Evolutionary conservation across 2,329 filamentous ascomycete species (phyloP).

Genomic region (Aspergillus oerlinghausenensis): DNA sequence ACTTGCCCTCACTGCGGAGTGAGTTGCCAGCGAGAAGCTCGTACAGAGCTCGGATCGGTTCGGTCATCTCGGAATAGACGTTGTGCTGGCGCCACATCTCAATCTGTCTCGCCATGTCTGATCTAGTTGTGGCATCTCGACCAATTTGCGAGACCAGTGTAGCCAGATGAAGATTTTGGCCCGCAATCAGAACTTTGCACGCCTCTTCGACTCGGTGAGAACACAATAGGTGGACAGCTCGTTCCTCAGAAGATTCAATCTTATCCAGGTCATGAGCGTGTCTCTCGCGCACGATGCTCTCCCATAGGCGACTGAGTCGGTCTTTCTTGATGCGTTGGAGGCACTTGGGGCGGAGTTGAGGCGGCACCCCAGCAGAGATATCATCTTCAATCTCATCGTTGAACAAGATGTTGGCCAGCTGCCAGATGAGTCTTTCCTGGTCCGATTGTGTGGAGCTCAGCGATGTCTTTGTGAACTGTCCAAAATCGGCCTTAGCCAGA

Average conservation of each 20-base stretch:
- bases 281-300: conserved; percentile 49
- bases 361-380: conserved; percentile 40
- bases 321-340: conserved; percentile 46
- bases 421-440: conserved; percentile 62
- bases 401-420: conserved; percentile 80
- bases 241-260: conserved; percentile 68
- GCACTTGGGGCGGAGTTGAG: conserved; percentile 35
- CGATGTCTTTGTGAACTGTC: conserved; percentile 27
- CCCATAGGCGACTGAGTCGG: conserved; percentile 41
- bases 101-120: conserved; percentile 74
- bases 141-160: conserved; percentile 81
- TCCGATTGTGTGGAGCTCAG: conserved; percentile 26
- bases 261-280: conserved; percentile 65
- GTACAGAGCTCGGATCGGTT: conserved; percentile 80
- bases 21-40: conserved; percentile 84
- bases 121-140: conserved; percentile 62
- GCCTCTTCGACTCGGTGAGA: conserved; percentile 77
- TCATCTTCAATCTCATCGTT: conserved; percentile 56
- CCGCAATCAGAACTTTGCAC: conserved; percentile 71
- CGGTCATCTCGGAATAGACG: conserved; percentile 79
- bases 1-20: conserved; percentile 72
- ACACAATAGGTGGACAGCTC: conserved; percentile 74
- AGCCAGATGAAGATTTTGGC: conserved; percentile 76
- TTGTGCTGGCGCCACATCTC: conserved; percentile 78
- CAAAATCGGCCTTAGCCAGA: conserved; percentile 30